Base-by-base conservation (phyloP, 1,284 basidiomycete genomes). In the Mycosarcoma mackinlayi region DNA sequence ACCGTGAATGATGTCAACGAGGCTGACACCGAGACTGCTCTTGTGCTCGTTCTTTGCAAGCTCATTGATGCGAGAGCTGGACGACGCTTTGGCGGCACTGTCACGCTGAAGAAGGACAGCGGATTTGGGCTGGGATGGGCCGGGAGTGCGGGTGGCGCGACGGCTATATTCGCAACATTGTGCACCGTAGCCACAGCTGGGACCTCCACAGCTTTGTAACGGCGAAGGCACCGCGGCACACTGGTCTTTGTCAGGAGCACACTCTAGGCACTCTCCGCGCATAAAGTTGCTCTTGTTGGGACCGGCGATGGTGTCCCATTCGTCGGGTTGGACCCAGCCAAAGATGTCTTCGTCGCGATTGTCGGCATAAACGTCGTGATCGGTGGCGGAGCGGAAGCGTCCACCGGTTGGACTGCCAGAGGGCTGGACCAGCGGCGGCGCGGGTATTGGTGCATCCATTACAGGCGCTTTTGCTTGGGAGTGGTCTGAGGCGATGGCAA, bases 1-100 rank as follows among this genome's bases (percentile, higher is more conserved):
- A 30, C 74, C 61, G 33, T 74, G 67, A 23, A 76, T 62, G 53
- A 76, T 74, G 59, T 76, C 71, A 28, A 61, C 52, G 24, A 76
- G 60, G n/a, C 68, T 67, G 52, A 76, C 65, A 14, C 68, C 68
- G 16, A 71, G 34, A 16, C 45, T 56, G 47, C 42, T 51, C 16
- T 55, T 62, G 3, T 54, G 46, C 18, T 68, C 65, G 1, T 27
- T 24, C 21, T 56, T 66, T 30, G 52, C 52, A 13, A 66, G 30
- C 16, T 52, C 42, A 6, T 51, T 42, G 19, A 66, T 65, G 30
- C 52, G 47, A 27, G 49, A 45, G 27, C 21, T 39, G n/a, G 37
- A 38, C 9, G 37, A 24, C 31, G 23, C 34, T 21, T 24, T 34
- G 33, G 18, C 11, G 40, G 11, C n/a, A 44, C 33, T 25, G 27